These are phyloP conservation scores for Mycena vitilis DNA, from an alignment of 768 basidiomycete species.

Conservation along the genomic window DNA sequence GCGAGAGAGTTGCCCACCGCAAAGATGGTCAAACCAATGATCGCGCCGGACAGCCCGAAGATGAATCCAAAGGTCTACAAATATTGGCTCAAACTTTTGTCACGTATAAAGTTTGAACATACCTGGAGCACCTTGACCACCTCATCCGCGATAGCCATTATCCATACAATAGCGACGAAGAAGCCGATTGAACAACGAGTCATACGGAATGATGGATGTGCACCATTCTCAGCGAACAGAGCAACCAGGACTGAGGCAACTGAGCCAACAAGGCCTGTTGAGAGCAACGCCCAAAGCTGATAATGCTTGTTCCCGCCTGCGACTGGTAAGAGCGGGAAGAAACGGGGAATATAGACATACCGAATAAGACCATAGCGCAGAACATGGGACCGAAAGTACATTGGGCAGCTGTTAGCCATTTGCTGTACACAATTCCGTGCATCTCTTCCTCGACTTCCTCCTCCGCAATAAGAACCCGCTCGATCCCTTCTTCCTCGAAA, in stretches of 20 bases:
- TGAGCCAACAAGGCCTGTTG: conserved; percentile 65
- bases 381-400: conserved; percentile 87
- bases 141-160: conserved; percentile 97
- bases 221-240: conserved; percentile 69
- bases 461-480: conserved; percentile 76
- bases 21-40: conserved; percentile 96
- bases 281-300: conserved; percentile 64
- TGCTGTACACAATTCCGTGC: conserved; percentile 74
- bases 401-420: conserved; percentile 89
- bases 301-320: conserved; percentile 58
- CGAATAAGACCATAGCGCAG: conserved; percentile 78
- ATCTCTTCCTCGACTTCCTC: conserved; percentile 78
- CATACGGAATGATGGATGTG: conserved; percentile 67
- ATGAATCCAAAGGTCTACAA: conserved; percentile 90
- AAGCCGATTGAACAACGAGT: conserved; percentile 92
- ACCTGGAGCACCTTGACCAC: conserved; percentile 93
- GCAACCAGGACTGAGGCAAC: conserved; percentile 66
- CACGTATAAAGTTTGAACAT: no score
- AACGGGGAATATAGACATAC: conserved; percentile 57
- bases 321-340: conserved; percentile 22
- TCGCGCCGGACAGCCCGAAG: conserved; percentile 95
- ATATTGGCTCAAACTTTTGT: no score
- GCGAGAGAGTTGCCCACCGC: conserved; percentile 97
- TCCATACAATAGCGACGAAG: conserved; percentile 92
- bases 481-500: conserved; percentile 82